Percentiles rank a stretch among this genome's conserved stretches.
phyloP scores from a whole-genome alignment of 257 asterid species.

The Scutellaria minor region DNA sequence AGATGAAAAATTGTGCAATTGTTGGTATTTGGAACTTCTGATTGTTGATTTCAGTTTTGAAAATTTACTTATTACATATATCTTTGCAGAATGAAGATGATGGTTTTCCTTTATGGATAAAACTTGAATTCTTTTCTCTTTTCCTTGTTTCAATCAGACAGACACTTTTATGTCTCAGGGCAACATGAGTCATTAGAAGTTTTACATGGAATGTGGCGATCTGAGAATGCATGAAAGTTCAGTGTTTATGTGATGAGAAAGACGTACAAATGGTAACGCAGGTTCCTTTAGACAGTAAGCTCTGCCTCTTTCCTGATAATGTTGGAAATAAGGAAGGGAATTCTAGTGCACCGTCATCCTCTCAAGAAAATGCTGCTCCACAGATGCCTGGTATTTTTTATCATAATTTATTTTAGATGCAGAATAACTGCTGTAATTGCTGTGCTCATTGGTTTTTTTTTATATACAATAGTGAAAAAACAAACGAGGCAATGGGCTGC shows the following conservation, averaged over 20 bases:
- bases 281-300: constrained; percentile 57
- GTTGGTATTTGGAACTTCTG: constrained; percentile 30
- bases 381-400: constrained; percentile 58
- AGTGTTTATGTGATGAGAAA: constrained; percentile 41
- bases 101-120: not conserved
- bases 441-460: constrained; percentile 31
- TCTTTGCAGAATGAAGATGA: constrained; percentile 12
- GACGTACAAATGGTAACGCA: constrained; percentile 61
- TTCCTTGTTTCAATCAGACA: constrained; percentile 40
- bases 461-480: constrained; percentile 57
- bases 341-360: constrained; percentile 49
- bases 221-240: constrained; percentile 35
- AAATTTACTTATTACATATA: not conserved
- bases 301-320: constrained; percentile 49
- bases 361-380: constrained; percentile 55
- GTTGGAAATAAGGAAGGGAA: constrained; percentile 54
- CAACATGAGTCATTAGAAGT: constrained; percentile 1
- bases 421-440: constrained; percentile 17
- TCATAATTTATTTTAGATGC: constrained; percentile 20
- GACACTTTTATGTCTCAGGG: constrained; percentile 24
- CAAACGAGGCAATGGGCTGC: constrained; percentile 99
- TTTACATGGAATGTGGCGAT: constrained; percentile 25
- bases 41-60: constrained; percentile 20
- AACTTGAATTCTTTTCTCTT: not conserved
- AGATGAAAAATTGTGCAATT: constrained; percentile 25